Conservation (phyloP, 345 rosid genomes). For the Aethionema arabicum region DNA sequence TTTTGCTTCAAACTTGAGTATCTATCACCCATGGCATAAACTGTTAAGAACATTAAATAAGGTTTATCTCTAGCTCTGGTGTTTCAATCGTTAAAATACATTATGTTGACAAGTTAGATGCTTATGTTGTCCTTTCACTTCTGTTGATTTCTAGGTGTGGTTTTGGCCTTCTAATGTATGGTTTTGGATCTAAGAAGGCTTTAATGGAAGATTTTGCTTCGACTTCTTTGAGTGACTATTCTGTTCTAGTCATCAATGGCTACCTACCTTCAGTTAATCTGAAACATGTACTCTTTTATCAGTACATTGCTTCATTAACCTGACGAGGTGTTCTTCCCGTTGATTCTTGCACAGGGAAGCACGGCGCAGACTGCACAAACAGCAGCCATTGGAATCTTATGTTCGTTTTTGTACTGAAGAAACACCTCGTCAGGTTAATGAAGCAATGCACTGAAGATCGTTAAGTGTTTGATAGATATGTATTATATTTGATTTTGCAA, state of each 20-base stretch:
- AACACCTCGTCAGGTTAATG: conserved; percentile 37
- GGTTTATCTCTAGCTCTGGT: conserved; percentile 9
- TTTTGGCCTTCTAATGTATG: conserved; percentile 87
- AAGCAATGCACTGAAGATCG: background rate
- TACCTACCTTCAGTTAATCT: conserved; percentile 77
- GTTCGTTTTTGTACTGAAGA: too few species aligned
- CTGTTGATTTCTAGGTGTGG: conserved; percentile 56
- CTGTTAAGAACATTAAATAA: conserved; percentile 6
- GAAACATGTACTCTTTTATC: conserved; percentile 59
- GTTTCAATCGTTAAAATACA: background rate
- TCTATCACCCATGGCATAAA: background rate
- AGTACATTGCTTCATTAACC: background rate
- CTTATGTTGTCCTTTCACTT: conserved; percentile 3
- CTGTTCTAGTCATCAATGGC: conserved; percentile 85
- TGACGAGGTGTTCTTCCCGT: conserved; percentile 53
- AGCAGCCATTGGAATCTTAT: conserved; percentile 84
- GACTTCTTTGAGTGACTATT: conserved; percentile 58
- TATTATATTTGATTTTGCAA: too few species aligned
- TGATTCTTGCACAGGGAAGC: conserved; percentile 73
- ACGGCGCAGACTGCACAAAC: conserved; percentile 75
- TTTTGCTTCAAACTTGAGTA: background rate
- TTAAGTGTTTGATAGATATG: too few species aligned
- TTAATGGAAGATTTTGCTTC: conserved; percentile 90
- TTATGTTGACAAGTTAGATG: background rate
- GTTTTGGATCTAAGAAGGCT: conserved; percentile 88